Conservation (phyloP, 768 basidiomycete species). For the Boletus fagicola region DNA sequence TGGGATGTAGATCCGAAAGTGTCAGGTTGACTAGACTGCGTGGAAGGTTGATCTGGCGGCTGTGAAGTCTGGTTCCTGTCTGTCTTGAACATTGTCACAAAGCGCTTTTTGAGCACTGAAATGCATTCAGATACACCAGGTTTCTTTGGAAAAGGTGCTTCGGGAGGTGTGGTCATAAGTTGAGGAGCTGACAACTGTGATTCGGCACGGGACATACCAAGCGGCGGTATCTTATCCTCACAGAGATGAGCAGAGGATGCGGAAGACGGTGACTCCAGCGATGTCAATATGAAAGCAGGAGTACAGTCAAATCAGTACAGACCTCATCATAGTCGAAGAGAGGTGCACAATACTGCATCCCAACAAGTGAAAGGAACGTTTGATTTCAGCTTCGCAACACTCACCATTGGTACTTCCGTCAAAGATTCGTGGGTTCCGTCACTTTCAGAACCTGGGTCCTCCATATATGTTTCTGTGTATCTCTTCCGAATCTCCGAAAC, state of each 20-base stretch:
- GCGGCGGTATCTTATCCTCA: not conserved
- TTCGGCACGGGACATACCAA: not conserved
- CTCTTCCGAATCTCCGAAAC: slow-evolving; percentile 11
- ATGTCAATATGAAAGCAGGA: too few relatives aligned
- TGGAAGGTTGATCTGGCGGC: not conserved
- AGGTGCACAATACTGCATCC: slow-evolving; percentile 7
- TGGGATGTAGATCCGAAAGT: not conserved
- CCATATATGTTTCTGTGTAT: slow-evolving; percentile 8
- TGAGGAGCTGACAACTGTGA: not conserved
- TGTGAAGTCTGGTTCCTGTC: not conserved
- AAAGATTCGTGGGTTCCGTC: not conserved
- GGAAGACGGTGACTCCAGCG: not conserved
- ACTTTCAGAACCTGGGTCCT: not conserved
- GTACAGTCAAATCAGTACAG: too few relatives aligned
- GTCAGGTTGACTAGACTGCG: not conserved
- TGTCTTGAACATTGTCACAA: not conserved
- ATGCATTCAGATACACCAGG: not conserved
- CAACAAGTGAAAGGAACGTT: not conserved
- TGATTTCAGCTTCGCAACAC: not conserved
- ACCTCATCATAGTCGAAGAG: too few relatives aligned
- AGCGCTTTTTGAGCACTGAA: not conserved
- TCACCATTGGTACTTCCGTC: slow-evolving; percentile 24
- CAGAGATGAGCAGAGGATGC: not conserved
- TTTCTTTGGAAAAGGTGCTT: not conserved
- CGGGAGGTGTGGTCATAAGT: not conserved